A percentile compares a stretch with the other conserved stretches of the same genome.
phyloP scores from a whole-genome alignment of 2,329 filamentous ascomycete species.

The Teratosphaeria nubilosa region DNA sequence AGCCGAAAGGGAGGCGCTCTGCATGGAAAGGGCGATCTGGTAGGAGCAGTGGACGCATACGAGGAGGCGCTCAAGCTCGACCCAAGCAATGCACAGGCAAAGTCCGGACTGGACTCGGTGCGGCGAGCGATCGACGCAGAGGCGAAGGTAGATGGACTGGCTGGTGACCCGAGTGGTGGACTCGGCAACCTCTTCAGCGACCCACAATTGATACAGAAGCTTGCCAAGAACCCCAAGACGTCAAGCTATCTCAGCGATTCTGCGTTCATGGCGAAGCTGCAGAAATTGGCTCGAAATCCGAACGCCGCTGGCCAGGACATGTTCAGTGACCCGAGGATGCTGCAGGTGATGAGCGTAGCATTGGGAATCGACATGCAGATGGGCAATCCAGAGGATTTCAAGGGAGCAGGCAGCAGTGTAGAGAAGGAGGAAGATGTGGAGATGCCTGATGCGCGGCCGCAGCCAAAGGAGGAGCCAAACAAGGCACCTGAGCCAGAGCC shows the following conservation, averaged over 20 bases:
- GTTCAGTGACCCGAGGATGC: conserved; percentile 70
- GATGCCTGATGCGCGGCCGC: conserved; percentile 72
- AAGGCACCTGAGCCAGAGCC: conserved; percentile 55
- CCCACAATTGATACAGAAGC: conserved; percentile 78
- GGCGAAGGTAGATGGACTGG: conserved; percentile 48
- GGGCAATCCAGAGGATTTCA: conserved; percentile 32
- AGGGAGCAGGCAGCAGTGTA: conserved; percentile 48
- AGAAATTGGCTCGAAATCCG: conserved; percentile 72
- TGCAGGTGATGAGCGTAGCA: conserved; percentile 86
- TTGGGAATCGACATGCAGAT: conserved; percentile 82
- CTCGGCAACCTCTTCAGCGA: conserved; percentile 93
- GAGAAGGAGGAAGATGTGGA: conserved; percentile 51
- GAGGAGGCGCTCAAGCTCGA: conserved; percentile 91
- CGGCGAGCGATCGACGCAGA: conserved; percentile 80
- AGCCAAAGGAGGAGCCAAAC: conserved; percentile 37
- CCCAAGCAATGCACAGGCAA: conserved; percentile 81
- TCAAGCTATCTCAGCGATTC: conserved; percentile 68
- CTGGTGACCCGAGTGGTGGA: conserved; percentile 58
- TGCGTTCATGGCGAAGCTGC: conserved; percentile 82
- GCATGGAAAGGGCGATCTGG: conserved; percentile 76
- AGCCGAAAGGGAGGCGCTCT: conserved; percentile 83
- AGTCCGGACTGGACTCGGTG: conserved; percentile 75
- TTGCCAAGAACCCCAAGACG: conserved; percentile 91
- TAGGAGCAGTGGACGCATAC: conserved; percentile 80
- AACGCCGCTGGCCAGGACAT: conserved; percentile 69